Conservation (phyloP, 177 flowering plant genomes). For the Vitis hybrid region DNA sequence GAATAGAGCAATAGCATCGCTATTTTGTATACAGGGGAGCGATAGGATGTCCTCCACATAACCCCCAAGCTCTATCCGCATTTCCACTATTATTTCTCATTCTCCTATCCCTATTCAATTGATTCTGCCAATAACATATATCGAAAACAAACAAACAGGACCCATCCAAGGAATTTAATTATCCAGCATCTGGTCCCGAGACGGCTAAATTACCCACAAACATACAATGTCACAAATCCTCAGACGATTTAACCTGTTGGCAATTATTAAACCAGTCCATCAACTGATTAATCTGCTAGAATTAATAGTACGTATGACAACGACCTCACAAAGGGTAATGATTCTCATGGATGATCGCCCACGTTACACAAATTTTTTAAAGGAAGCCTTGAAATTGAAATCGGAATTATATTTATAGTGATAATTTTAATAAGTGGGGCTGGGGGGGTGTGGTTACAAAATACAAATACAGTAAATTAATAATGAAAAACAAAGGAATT, state of each 20-base stretch:
- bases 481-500: too few species aligned
- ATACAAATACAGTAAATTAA: too few species aligned
- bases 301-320: background rate
- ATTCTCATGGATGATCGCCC: too few species aligned
- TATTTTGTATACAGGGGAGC: too few species aligned
- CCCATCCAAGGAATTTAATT: slow-evolving; percentile 19
- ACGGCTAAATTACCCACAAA: slow-evolving; percentile 8
- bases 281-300: slow-evolving; percentile 4
- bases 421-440: too few species aligned
- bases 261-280: background rate
- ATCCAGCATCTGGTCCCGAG: slow-evolving; percentile 25
- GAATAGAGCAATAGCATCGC: too few species aligned
- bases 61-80: background rate
- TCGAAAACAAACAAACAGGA: slow-evolving; percentile 8
- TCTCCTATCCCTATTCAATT: background rate
- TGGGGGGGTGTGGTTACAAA: too few species aligned
- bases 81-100: background rate
- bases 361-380: too few species aligned
- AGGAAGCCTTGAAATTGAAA: too few species aligned
- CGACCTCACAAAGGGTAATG: background rate
- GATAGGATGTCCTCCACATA: too few species aligned
- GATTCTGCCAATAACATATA: background rate
- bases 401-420: too few species aligned
- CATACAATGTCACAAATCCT: slow-evolving; percentile 2
- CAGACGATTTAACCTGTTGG: background rate